Base-by-base conservation (phyloP, 345 rosid genomes). In the Capsella bursapastoris region DNA sequence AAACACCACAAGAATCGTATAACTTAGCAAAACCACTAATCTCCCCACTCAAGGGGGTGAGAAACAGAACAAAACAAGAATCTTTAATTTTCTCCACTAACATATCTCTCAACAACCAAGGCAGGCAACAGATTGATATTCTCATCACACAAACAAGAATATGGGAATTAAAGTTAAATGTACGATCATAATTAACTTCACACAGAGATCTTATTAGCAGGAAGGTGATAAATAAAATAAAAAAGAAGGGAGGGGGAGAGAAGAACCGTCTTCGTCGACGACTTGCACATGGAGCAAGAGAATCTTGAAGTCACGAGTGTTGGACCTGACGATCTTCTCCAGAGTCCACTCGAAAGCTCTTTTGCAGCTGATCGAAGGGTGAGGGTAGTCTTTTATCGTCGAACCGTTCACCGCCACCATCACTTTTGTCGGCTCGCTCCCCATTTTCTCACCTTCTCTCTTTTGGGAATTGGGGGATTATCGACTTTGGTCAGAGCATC, bases 231-330 rank as follows among this genome's bases (percentile, higher is more conserved):
- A 32, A 32, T 5, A 28, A 28, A 3, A 5, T 2, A 5, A 3
- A 15, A 16, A 49, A 15, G 61, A 47, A 49, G 61, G 31, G 59
- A 64, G 64, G 77, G 57, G 7, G 35, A 34, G 7, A 34, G 45
- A 32, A 34, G 64, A 79, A 94, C 97, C 98, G 80, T 94, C 93
- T 88, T 89, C 95, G 77, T 94, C 97, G 4, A 86, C 86, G 37
- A 90, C 96, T 79, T 92, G 99, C 35, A 95, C 99, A 44, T 90
- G 97, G 78, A 95, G 92, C 79, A 95, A 89, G 56, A 90, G 92
- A 64, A 95, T 85, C 76, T 80, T 89, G 83, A 92, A 95, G 31
- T 87, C 94, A n/a, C 75, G 15, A 13, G 84, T 78, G 73, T 92
- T 95, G 22, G 91, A 86, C 41, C 89, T 92, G 43, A 95, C 86